Conservation (phyloP, 176 grass and related monocot genomes). For the Zea luxurians region DNA sequence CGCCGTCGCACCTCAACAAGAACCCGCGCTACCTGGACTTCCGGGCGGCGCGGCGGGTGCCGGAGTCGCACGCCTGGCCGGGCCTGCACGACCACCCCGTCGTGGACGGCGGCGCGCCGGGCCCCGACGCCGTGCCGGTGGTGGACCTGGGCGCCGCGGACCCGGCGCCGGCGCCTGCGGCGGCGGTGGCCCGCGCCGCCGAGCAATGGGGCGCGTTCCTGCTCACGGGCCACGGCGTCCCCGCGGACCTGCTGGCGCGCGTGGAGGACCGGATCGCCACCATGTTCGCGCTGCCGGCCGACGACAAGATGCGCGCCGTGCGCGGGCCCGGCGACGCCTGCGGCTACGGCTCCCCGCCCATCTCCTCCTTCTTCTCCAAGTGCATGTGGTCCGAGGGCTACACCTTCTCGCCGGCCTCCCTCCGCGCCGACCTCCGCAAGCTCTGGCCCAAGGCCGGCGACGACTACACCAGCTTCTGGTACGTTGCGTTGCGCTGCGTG, state of each 20-base stretch:
- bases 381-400: slow-evolving; percentile 99
- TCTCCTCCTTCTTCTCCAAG: slow-evolving; percentile 99
- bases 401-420: slow-evolving; percentile 73
- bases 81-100: slow-evolving; percentile 66
- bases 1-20: slow-evolving; percentile 54
- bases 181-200: slow-evolving; percentile 43
- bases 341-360: slow-evolving; percentile 86
- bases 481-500: background rate
- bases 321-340: slow-evolving; percentile 57
- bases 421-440: slow-evolving; percentile 63
- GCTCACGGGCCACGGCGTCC: slow-evolving; percentile 56
- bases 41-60: slow-evolving; percentile 50
- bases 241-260: slow-evolving; percentile 39
- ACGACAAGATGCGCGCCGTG: slow-evolving; percentile 67
- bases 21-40: slow-evolving; percentile 54
- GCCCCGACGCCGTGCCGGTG: slow-evolving; percentile 58
- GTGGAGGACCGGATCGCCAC: slow-evolving; percentile 62
- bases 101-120: slow-evolving; percentile 35
- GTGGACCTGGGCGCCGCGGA: slow-evolving; percentile 51
- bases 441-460: slow-evolving; percentile 80
- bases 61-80: slow-evolving; percentile 86
- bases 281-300: slow-evolving; percentile 75
- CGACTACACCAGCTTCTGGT: slow-evolving; percentile 83
- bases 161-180: background rate
- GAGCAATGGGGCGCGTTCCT: slow-evolving; percentile 89